Evolutionary conservation across 176 grass and related monocot genomes (phyloP).

Genomic region (Phyllostachys edulis): DNA sequence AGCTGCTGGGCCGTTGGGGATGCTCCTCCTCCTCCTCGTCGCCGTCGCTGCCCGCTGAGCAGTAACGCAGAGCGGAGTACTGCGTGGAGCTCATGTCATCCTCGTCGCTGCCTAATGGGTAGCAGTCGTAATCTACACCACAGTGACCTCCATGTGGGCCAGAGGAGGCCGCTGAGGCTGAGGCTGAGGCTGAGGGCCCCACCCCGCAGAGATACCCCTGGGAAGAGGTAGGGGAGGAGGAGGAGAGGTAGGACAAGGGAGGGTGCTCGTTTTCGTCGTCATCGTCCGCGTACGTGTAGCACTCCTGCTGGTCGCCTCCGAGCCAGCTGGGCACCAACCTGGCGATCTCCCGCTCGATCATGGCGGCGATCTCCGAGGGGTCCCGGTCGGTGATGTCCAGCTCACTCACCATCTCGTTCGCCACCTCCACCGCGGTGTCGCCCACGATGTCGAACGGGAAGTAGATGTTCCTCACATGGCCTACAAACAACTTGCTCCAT

Average conservation of each 20-base stretch:
- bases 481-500: not conserved
- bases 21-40: conserved; percentile 5
- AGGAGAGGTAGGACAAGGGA: conserved; percentile 54
- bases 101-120: conserved; percentile 43
- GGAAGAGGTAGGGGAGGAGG: conserved; percentile 69
- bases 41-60: conserved; percentile 26
- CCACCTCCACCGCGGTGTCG: conserved; percentile 83
- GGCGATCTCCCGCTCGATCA: conserved; percentile 73
- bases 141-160: conserved; percentile 18
- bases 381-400: conserved; percentile 72
- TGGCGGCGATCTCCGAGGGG: conserved; percentile 67
- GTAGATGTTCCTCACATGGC: conserved; percentile 70
- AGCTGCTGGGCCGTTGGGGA: not conserved
- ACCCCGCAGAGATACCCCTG: conserved; percentile 46
- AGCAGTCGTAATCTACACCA: conserved; percentile 44
- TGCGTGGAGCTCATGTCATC: conserved; percentile 57
- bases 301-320: conserved; percentile 9
- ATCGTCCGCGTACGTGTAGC: conserved; percentile 26
- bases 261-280: conserved; percentile 44
- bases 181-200: not conserved
- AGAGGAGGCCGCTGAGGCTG: conserved; percentile 14
- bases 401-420: conserved; percentile 91
- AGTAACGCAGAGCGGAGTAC: conserved; percentile 54
- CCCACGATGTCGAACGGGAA: conserved; percentile 74
- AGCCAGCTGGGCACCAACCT: conserved; percentile 56